Base-by-base conservation (phyloP, 495 filamentous ascomycete genomes). In the Melanomma pulvis-pyrius region DNA sequence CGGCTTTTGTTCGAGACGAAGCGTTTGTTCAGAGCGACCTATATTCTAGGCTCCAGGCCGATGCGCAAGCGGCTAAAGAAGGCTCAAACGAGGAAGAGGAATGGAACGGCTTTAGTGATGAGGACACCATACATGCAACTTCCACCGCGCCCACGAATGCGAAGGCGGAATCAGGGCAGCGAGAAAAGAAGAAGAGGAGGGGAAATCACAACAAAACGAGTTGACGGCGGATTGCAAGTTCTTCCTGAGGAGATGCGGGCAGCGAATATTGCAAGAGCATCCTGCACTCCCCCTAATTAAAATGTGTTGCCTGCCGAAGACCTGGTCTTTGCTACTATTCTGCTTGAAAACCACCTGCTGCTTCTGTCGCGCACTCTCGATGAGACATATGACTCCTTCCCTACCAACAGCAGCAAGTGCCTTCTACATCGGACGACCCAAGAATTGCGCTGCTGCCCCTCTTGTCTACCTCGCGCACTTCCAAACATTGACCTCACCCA, bases 1-100 rank as follows among this genome's bases (percentile, higher is more conserved):
- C 80, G 51, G 86, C 81, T 9, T 87, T 91, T 75, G 79, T 88
- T 13, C 79, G 87, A 65, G 82, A 87, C 65, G 76, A 57, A 9
- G 13, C 21, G n/a, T 41, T 21, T 5, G 24, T 4, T 55, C 13
- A 60, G 24, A 21, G 52, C 28, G 36, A 34, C 12, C 22, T 13
- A 26, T 30, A 29, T 21, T 44, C 5, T 19, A 28, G 21, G 19
- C 28, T 25, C 1, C 32, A 17, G 29, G 46, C 25, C 22, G 15
- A 62, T 59, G 53, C 26, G 15, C 17, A 30, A 17, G 65, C 39
- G 24, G 39, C 2, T 36, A 59, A 57, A 69, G 5, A 36, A 36
- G 26, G 49, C 72, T 19, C 72, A 74, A 7, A 72, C 48, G 72
- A 72, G 1, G 76, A 76, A 12, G 77, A 79, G 17, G 79, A 79